phyloP scores from a whole-genome alignment of 805 yeast species.

The Myxozyma monticola region DNA sequence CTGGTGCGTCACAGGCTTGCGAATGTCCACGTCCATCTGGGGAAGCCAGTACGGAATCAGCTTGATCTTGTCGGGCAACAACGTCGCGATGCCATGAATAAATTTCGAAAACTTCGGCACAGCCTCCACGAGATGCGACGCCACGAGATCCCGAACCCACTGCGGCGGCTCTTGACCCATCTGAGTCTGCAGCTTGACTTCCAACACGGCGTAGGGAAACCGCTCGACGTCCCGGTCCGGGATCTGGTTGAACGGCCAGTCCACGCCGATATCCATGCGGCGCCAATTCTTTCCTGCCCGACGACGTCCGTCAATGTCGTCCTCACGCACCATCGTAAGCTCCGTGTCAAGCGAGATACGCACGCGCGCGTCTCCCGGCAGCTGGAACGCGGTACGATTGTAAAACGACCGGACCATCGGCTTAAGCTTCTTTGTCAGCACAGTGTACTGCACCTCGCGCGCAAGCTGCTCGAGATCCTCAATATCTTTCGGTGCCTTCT shows the following conservation, averaged over 20 bases:
- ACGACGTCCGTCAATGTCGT: slow-evolving; percentile 88
- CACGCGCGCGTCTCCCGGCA: slow-evolving; percentile 99
- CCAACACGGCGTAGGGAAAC: slow-evolving; percentile 96
- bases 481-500: slow-evolving; percentile 81
- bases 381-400: slow-evolving; percentile 97
- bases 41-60: slow-evolving; percentile 97
- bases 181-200: slow-evolving; percentile 96
- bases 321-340: slow-evolving; percentile 96
- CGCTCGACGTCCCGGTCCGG: slow-evolving; percentile 83
- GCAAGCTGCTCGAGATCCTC: slow-evolving; percentile 92
- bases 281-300: slow-evolving; percentile 96
- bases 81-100: slow-evolving; percentile 93
- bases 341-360: slow-evolving; percentile 98
- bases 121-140: slow-evolving; percentile 94
- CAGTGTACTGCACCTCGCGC: slow-evolving; percentile 86
- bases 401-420: slow-evolving; percentile 96
- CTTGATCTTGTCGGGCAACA: slow-evolving; percentile 78
- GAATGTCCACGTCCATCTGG: slow-evolving; percentile 93
- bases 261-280: slow-evolving; percentile 97
- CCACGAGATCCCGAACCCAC: slow-evolving; percentile 92
- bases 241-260: slow-evolving; percentile 88
- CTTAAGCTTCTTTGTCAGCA: slow-evolving; percentile 76
- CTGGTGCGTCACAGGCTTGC: slow-evolving; percentile 73
- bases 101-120: slow-evolving; percentile 97
- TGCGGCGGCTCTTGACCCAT: slow-evolving; percentile 98